These are phyloP conservation scores for Colletotrichum sp. DNA, from an alignment of 2,329 filamentous ascomycete species.

Conservation along the genomic window DNA sequence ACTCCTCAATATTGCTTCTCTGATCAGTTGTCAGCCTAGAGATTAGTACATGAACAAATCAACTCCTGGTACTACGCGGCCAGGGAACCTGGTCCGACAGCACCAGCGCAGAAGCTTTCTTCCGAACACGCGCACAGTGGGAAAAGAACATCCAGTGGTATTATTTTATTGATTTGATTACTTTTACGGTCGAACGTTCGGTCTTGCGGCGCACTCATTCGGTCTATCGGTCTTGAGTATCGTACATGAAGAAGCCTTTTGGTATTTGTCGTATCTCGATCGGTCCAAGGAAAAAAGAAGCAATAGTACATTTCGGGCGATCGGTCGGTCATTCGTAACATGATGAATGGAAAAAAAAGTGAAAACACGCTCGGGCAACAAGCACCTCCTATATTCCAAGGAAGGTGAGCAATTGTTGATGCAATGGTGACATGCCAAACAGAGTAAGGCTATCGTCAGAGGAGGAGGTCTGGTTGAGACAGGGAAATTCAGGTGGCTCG, in stretches of 20 bases:
- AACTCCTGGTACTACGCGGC: not conserved
- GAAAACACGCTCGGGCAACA: not conserved
- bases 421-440: not conserved
- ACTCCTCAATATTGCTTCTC: not conserved
- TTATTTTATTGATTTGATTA: not conserved
- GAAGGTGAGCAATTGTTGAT: not conserved
- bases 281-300: not conserved
- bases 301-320: not conserved
- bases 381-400: not conserved
- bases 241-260: not conserved
- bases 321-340: not conserved
- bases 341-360: not conserved
- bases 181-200: not conserved
- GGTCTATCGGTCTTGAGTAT: conserved; percentile 7
- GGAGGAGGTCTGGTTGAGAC: not conserved
- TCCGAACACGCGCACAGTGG: not conserved
- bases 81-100: not conserved
- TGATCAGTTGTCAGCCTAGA: not conserved
- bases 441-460: not conserved
- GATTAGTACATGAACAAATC: not conserved
- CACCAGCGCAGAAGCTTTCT: not conserved
- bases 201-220: not conserved
- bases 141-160: not conserved
- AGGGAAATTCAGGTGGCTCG: not conserved
- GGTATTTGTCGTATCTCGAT: not conserved